A percentile compares a stretch with the other conserved stretches of the same genome.
phyloP scores from a whole-genome alignment of 2,329 filamentous ascomycete genomes.

The Botryotinia globosa region DNA sequence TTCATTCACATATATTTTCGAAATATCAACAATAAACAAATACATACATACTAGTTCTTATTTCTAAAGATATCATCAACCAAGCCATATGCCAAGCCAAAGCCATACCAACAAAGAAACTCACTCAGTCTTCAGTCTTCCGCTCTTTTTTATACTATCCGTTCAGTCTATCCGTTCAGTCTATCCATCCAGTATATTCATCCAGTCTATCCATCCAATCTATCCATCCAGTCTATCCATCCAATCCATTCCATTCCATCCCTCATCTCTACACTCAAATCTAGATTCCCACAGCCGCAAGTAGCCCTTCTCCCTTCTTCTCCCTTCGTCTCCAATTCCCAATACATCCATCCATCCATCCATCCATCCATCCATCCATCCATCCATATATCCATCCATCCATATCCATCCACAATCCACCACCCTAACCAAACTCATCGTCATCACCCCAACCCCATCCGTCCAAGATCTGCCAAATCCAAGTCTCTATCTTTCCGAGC shows the following conservation, averaged over 20 bases:
- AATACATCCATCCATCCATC: not conserved
- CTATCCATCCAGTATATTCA: too few relatives aligned
- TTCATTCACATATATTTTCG: not conserved
- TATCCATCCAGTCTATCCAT: not conserved
- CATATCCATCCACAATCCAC: not conserved
- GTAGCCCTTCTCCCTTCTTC: too few relatives aligned
- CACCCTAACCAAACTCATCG: not conserved
- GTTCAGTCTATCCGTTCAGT: too few relatives aligned
- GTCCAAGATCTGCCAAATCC: not conserved
- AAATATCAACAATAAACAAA: not conserved
- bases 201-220: not conserved
- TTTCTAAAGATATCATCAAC: not conserved
- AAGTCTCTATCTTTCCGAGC: not conserved
- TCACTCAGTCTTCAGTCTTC: not conserved
- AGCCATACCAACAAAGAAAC: not conserved
- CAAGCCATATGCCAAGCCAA: not conserved
- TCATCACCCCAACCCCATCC: not conserved
- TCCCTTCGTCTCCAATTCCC: not conserved
- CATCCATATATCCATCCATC: not conserved
- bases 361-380: not conserved
- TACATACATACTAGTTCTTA: not conserved
- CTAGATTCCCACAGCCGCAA: not conserved
- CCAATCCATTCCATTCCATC: not conserved
- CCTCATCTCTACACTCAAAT: not conserved
- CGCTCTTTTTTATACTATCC: not conserved